Conservation (phyloP, 169 alveolate genomes). For the Neospora caninum region DNA sequence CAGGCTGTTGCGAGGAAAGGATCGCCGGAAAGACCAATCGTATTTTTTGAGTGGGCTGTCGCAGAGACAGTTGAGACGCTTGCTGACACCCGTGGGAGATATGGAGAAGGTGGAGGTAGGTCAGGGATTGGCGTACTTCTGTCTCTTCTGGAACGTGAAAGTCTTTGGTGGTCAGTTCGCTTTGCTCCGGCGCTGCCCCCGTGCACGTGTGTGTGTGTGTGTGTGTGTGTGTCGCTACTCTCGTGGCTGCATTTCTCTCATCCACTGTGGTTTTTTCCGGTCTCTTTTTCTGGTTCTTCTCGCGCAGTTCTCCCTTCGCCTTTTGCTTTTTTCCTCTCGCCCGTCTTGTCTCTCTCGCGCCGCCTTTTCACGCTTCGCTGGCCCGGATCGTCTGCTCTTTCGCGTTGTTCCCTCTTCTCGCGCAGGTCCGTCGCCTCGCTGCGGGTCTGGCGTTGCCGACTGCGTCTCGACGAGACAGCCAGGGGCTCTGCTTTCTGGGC, state of each 20-base stretch:
- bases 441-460: slow-evolving; percentile 67
- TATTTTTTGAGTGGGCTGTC: slow-evolving; percentile 76
- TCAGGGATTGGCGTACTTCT: not conserved
- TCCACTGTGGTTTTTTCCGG: not conserved
- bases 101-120: slow-evolving; percentile 74
- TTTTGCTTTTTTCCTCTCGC: not conserved
- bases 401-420: not conserved
- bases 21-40: slow-evolving; percentile 77
- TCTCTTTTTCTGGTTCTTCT: not conserved
- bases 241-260: not conserved
- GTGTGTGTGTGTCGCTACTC: not conserved
- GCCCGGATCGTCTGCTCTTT: too few species aligned
- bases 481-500: slow-evolving; percentile 81
- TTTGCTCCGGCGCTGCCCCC: too few species aligned
- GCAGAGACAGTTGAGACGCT: slow-evolving; percentile 69
- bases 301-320: not conserved
- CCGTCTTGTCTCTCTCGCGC: too few species aligned
- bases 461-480: slow-evolving; percentile 75
- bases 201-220: not conserved
- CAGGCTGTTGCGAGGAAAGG: slow-evolving; percentile 54
- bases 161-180: too few species aligned
- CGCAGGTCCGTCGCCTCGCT: slow-evolving; percentile 78
- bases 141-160: not conserved
- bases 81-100: slow-evolving; percentile 74
- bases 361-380: too few species aligned